phyloP scores from a whole-genome alignment of 2,329 filamentous ascomycete species.

The Ophiosphaerella herpotricha region DNA sequence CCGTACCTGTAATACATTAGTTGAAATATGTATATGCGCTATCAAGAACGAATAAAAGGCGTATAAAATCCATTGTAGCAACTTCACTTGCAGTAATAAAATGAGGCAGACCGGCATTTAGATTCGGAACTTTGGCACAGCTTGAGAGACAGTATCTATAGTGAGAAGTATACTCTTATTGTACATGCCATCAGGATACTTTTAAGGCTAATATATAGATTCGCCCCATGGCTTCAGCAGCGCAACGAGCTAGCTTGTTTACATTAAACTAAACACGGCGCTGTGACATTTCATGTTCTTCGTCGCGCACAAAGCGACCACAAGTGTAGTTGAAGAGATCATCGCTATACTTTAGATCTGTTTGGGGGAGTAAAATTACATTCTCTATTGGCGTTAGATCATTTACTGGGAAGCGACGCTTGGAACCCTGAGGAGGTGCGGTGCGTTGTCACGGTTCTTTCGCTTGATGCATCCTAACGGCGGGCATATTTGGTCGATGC shows the following conservation, averaged over 20 bases:
- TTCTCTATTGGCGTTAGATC: neutral
- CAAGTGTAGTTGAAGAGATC: slow-evolving; percentile 36
- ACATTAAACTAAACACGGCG: slow-evolving; percentile 37
- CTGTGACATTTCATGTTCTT: slow-evolving; percentile 25
- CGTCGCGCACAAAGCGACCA: slow-evolving; percentile 32
- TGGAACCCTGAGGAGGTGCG: neutral
- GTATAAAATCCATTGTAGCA: slow-evolving; percentile 45
- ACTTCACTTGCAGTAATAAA: slow-evolving; percentile 46
- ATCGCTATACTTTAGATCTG: slow-evolving; percentile 20
- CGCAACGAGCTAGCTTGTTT: slow-evolving; percentile 28
- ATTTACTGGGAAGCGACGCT: slow-evolving; percentile 12
- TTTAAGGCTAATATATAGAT: slow-evolving; percentile 31
- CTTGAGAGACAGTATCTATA: slow-evolving; percentile 42
- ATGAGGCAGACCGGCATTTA: slow-evolving; percentile 40
- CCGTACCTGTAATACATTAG: slow-evolving; percentile 25
- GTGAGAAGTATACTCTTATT: slow-evolving; percentile 43
- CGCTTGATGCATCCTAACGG: slow-evolving; percentile 17
- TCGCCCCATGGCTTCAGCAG: slow-evolving; percentile 29
- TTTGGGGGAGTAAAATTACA: slow-evolving; percentile 6
- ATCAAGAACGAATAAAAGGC: neutral
- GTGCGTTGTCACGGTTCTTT: neutral
- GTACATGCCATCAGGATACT: slow-evolving; percentile 41
- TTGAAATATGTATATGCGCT: neutral
- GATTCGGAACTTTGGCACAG: slow-evolving; percentile 47
- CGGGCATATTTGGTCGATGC: neutral